A percentile compares a stretch with the other conserved stretches of the same genome.
Evolutionary conservation across 257 asterid species (phyloP).

Genomic region (Apocynum venetum): DNA sequence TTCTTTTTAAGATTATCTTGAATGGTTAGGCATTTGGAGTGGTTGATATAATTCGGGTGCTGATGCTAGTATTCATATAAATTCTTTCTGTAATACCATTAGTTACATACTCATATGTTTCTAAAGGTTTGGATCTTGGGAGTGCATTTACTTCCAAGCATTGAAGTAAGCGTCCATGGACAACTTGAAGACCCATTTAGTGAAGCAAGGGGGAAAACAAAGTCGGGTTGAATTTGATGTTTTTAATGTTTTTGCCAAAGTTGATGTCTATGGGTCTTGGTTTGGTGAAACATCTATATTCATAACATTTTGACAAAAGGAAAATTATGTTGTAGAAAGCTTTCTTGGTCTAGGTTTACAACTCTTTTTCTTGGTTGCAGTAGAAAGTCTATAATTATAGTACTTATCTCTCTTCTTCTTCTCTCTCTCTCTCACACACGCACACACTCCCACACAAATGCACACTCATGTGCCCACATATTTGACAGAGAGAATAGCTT

Average conservation of each 20-base stretch:
- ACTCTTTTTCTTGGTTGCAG: background rate
- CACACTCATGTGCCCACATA: background rate
- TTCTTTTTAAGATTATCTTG: too few species aligned
- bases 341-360: background rate
- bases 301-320: background rate
- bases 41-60: background rate
- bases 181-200: background rate
- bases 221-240: background rate
- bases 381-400: background rate
- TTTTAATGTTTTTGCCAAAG: background rate
- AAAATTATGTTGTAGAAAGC: background rate
- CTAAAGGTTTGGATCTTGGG: background rate
- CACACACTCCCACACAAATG: background rate
- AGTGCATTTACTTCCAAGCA: background rate
- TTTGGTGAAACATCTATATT: background rate
- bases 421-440: background rate
- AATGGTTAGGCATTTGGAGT: background rate
- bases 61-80: background rate
- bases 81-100: background rate
- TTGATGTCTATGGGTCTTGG: background rate
- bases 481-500: background rate
- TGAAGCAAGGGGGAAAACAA: background rate
- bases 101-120: background rate
- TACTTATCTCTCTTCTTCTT: background rate
- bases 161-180: background rate